phyloP scores from a whole-genome alignment of 441 rosid species.

The Capsella rubella region DNA sequence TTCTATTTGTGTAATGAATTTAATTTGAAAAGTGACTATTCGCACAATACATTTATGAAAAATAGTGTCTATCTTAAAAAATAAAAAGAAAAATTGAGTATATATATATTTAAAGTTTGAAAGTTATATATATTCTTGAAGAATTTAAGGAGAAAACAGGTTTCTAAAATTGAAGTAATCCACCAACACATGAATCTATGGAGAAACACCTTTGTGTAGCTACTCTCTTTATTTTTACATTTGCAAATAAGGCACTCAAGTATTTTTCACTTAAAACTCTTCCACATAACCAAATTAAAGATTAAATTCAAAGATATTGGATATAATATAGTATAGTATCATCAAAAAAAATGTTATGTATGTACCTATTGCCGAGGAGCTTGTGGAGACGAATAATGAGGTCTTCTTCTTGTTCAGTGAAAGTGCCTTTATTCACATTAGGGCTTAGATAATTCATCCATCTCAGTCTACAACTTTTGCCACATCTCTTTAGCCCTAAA shows the following conservation, averaged over 20 bases:
- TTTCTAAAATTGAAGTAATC: neutral
- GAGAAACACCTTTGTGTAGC: neutral
- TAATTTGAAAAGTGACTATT: neutral
- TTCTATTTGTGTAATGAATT: neutral
- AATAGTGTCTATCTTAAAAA: neutral
- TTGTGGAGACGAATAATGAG: slow-evolving; percentile 72
- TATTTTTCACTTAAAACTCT: neutral
- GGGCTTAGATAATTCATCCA: slow-evolving; percentile 73
- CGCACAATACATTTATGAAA: neutral
- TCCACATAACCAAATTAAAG: neutral
- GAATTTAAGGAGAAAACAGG: neutral
- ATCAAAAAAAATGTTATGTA: neutral
- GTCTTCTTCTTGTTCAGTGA: slow-evolving; percentile 72
- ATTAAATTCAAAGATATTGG: neutral
- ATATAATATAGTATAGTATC: neutral
- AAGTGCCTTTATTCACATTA: slow-evolving; percentile 55
- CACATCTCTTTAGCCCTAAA: slow-evolving; percentile 61
- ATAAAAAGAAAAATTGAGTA: neutral
- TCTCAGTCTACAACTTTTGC: slow-evolving; percentile 71
- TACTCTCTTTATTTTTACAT: neutral
- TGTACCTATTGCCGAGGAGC: slow-evolving; percentile 69
- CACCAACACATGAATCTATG: neutral
- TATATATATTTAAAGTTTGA: neutral
- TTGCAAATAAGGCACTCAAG: neutral
- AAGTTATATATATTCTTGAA: neutral